Evolutionary conservation across 2,329 filamentous ascomycete genomes (phyloP).

Genomic region (Ophiostoma sp.): DNA sequence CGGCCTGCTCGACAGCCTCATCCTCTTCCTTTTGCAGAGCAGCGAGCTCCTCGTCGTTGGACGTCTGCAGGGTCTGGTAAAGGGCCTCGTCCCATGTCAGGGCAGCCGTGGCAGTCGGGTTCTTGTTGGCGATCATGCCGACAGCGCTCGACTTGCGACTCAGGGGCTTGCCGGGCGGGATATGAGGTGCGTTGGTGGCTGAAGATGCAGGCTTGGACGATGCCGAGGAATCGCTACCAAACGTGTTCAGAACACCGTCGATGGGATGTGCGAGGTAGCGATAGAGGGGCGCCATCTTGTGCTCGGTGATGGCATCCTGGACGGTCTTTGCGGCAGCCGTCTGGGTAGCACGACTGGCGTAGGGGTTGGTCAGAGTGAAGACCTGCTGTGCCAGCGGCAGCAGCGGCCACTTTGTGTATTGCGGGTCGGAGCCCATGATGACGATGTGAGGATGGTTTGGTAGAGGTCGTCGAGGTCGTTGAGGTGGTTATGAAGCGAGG

Average conservation of each 20-base stretch:
- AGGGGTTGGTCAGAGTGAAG: slow-evolving; percentile 79
- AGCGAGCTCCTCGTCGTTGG: slow-evolving; percentile 74
- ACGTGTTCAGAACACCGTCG: slow-evolving; percentile 73
- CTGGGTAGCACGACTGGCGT: slow-evolving; percentile 60
- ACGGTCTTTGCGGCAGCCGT: slow-evolving; percentile 67
- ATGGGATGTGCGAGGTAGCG: slow-evolving; percentile 75
- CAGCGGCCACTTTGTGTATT: slow-evolving; percentile 79
- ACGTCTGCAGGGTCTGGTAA: slow-evolving; percentile 69
- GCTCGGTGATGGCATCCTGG: slow-evolving; percentile 74
- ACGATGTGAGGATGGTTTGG: not conserved
- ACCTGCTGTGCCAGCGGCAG: slow-evolving; percentile 78
- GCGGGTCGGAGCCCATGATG: slow-evolving; percentile 71
- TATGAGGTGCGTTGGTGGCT: slow-evolving; percentile 25
- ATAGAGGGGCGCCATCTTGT: slow-evolving; percentile 86
- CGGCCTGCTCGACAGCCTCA: slow-evolving; percentile 90
- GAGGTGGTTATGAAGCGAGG: not conserved
- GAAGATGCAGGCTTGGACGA: slow-evolving; percentile 29
- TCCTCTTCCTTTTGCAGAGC: slow-evolving; percentile 80
- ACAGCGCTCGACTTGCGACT: slow-evolving; percentile 65
- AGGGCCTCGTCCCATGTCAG: slow-evolving; percentile 88
- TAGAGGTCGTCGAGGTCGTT: not conserved
- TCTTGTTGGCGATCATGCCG: slow-evolving; percentile 70
- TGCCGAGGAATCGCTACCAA: slow-evolving; percentile 4
- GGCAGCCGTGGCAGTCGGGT: slow-evolving; percentile 57
- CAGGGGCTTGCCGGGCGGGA: slow-evolving; percentile 45